Conservation (phyloP, 208 protist species). For the Sergeia podlipaevii region DNA sequence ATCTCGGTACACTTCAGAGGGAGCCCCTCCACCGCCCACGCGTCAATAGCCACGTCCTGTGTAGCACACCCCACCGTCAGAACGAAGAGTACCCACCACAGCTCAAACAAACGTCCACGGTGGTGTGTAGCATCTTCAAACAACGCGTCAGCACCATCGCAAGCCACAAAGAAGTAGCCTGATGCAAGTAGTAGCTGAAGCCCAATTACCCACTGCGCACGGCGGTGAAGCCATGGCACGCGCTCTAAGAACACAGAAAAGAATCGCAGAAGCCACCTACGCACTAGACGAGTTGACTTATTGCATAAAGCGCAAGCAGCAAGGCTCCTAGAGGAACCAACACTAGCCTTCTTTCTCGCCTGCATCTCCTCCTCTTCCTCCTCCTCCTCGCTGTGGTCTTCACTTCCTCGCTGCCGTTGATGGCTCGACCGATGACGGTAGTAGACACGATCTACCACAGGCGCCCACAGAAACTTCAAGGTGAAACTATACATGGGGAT, state of each 20-base stretch:
- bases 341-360: too few species aligned
- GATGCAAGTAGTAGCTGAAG: conserved; percentile 4
- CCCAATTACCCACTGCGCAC: conserved; percentile 6
- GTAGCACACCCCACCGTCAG: conserved; percentile 22
- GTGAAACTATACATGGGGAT: conserved; percentile 20
- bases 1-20: neutral
- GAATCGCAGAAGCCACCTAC: too few species aligned
- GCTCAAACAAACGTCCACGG: neutral
- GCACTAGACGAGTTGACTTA: too few species aligned
- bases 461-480: conserved; percentile 37
- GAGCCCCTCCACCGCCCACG: conserved; percentile 23
- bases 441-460: conserved; percentile 25
- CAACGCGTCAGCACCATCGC: too few species aligned
- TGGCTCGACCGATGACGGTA: neutral
- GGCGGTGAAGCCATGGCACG: neutral
- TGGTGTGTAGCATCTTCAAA: too few species aligned
- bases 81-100: conserved; percentile 6
- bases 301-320: too few species aligned
- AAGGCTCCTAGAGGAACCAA: too few species aligned
- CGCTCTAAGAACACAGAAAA: too few species aligned
- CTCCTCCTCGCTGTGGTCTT: too few species aligned
- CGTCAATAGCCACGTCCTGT: conserved; percentile 37
- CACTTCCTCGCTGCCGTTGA: neutral
- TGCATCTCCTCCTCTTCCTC: too few species aligned
- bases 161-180: neutral